A percentile compares a stretch with the other conserved stretches of the same genome.
Evolutionary conservation across 148 eudicot genomes (phyloP).

Genomic region (Amaranthus hypochondriacus): DNA sequence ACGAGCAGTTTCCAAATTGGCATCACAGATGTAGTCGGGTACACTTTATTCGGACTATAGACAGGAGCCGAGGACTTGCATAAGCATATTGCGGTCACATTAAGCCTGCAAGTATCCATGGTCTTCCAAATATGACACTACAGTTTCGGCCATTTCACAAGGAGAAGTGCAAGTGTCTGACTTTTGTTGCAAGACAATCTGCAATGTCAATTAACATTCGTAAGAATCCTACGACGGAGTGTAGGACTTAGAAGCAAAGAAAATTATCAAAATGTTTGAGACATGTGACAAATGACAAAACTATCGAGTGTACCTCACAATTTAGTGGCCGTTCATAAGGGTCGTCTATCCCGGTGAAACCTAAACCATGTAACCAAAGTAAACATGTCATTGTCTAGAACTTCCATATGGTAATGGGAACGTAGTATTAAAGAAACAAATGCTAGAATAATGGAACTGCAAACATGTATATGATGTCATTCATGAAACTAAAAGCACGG

Average conservation of each 20-base stretch:
- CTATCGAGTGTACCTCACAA: conserved; percentile 58
- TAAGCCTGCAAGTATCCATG: conserved; percentile 65
- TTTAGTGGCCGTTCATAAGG: conserved; percentile 82
- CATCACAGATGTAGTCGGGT: neutral
- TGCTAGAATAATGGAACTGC: neutral
- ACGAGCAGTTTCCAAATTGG: conserved; percentile 28
- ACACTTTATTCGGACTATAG: conserved; percentile 9
- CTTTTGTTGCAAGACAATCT: conserved; percentile 57
- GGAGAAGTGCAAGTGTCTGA: conserved; percentile 53
- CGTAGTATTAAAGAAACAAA: neutral
- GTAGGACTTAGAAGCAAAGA: neutral
- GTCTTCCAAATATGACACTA: conserved; percentile 59
- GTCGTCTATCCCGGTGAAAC: conserved; percentile 95
- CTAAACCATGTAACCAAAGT: conserved; percentile 24
- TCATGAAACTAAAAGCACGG: too few relatives aligned
- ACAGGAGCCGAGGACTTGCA: conserved; percentile 5
- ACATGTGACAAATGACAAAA: neutral
- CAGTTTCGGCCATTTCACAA: conserved; percentile 54
- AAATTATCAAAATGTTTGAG: neutral
- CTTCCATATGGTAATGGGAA: neutral
- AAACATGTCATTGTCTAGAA: neutral
- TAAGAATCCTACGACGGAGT: conserved; percentile 1
- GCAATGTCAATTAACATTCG: conserved; percentile 17
- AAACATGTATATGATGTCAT: too few relatives aligned
- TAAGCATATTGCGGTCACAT: neutral